Base-by-base conservation (phyloP, 1,284 basidiomycete genomes). In the Veloporphyrellus conicus region DNA sequence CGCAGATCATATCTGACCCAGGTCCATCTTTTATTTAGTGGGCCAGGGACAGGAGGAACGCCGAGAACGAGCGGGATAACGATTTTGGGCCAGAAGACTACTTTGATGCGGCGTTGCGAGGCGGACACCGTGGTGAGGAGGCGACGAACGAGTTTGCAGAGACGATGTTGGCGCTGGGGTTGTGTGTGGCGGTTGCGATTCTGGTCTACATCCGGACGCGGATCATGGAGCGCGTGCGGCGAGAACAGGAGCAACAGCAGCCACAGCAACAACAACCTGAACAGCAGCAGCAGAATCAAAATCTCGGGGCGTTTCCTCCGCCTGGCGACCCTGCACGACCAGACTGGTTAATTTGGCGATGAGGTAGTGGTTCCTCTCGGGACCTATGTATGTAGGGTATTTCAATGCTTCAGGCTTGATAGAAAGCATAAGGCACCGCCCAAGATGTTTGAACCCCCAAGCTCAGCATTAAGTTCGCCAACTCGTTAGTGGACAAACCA, bases 41-140 rank as follows among this genome's bases (percentile, higher is more conserved):
- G 85, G 88, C 87, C 19, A 73, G 84, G 44, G 81, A 87, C 18
- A 77, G 84, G 40, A 73, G 83, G 53, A 77, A 79, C 43, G 81
- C 81, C 6, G 87, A 88, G 54, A 74, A 76, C 52, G 87, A 87
- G 25, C 74, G 80, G 18, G 84, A 89, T 33, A 71, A 73, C 40
- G 88, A 90, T 50, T 81, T 82, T 55, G 85, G 84, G 7, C 82
- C 85, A 0, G 87, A 90, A 48, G 88, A 90, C 61, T 88, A 87
- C 65, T 84, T 87, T 58, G 86, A 89, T 22, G 84, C 73, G 3
- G 77, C 79, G 8, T 58, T 80, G 47, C 76, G 83, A 34, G 78
- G 79, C 19, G 76, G 72, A 7, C 69, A 77, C 43, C 73, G 80
- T n/a, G 79, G 77, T 19, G 80, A 82, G 18, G 77, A 74, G 23